Conservation (phyloP, 78 protist species). For the Dictyostelium brefeldianum region DNA sequence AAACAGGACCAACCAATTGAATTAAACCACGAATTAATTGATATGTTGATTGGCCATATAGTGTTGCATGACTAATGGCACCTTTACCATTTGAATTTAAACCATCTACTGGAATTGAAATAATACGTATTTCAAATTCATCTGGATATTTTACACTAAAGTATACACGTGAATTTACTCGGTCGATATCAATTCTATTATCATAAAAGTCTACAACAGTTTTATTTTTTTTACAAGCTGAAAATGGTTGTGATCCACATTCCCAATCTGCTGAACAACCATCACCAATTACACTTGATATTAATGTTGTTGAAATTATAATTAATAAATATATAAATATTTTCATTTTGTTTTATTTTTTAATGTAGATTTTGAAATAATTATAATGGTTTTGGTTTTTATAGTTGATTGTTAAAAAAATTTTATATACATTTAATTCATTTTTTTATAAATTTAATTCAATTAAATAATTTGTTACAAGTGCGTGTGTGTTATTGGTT, state of each 20-base stretch:
- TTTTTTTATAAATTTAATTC: too few species aligned
- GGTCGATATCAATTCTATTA: slow-evolving; percentile 20
- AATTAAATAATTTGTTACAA: too few species aligned
- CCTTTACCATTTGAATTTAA: neutral
- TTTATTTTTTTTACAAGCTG: neutral
- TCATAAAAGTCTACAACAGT: neutral
- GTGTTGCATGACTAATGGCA: neutral
- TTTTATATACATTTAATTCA: too few species aligned
- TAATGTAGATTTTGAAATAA: too few species aligned
- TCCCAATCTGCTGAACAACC: neutral
- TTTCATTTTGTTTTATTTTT: too few species aligned
- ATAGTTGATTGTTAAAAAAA: too few species aligned
- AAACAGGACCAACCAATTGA: neutral
- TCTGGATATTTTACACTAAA: neutral
- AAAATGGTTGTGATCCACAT: neutral
- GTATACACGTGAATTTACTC: neutral
- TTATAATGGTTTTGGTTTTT: too few species aligned
- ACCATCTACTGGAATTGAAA: slow-evolving; percentile 19
- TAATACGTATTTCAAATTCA: slow-evolving; percentile 3
- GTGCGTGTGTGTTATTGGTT: too few species aligned
- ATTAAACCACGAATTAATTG: neutral
- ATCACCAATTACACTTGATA: neutral
- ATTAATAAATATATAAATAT: too few species aligned
- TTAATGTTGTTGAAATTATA: too few species aligned
- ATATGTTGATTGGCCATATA: slow-evolving; percentile 3